Conservation (phyloP, 73 alveolate species). For the Uronychia binucleata region DNA sequence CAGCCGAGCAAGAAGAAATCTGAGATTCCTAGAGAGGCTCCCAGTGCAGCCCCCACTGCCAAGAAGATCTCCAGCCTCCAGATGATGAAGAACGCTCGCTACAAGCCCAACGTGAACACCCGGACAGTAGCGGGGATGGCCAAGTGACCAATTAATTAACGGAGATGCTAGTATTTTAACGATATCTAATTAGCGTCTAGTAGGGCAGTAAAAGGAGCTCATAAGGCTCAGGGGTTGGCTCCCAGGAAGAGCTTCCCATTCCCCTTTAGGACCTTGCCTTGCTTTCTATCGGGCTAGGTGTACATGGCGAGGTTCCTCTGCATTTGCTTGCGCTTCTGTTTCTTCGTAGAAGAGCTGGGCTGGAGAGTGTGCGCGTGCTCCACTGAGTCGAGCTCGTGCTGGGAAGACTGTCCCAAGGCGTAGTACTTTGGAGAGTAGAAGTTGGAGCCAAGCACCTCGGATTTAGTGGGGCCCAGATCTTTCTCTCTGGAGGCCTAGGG, state of each 20-base stretch:
- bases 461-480: background rate
- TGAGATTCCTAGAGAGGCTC: background rate
- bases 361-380: background rate
- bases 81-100: slow-evolving; percentile 46
- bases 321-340: background rate
- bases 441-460: background rate
- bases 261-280: background rate
- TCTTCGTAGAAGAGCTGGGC: background rate
- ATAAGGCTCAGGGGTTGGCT: too few species aligned
- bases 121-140: background rate
- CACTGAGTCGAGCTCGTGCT: background rate
- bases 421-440: background rate
- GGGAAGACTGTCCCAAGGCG: background rate
- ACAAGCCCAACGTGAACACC: slow-evolving; percentile 49
- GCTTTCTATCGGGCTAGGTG: background rate
- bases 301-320: background rate
- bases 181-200: background rate
- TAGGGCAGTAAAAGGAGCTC: too few species aligned
- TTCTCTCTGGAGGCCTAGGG: background rate
- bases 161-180: background rate
- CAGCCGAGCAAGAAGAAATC: background rate
- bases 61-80: slow-evolving; percentile 29
- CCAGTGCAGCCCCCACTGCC: background rate
- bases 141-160: background rate
- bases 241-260: background rate